Evolutionary conservation across 192 early-diverging fungal genomes (phyloP).

Genomic region (Backusella circina): DNA sequence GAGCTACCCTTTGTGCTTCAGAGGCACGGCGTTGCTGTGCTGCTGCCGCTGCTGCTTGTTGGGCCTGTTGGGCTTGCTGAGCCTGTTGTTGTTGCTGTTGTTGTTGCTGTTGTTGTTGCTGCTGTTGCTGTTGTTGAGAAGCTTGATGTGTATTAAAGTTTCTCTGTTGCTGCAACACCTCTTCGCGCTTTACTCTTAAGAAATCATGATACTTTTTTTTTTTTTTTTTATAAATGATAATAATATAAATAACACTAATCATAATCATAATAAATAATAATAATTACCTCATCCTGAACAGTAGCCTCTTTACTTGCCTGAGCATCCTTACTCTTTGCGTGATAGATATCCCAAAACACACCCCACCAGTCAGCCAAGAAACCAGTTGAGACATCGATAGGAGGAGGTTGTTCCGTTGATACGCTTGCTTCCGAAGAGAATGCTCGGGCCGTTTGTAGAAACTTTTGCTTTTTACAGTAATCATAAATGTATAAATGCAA

Average conservation of each 20-base stretch:
- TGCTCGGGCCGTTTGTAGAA: slow-evolving; percentile 44
- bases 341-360: slow-evolving; percentile 64
- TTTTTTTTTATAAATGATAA: background rate
- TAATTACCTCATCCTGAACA: slow-evolving; percentile 44
- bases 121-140: slow-evolving; percentile 4
- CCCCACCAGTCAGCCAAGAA: slow-evolving; percentile 68
- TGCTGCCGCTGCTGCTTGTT: background rate
- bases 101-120: slow-evolving; percentile 1
- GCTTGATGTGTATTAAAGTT: slow-evolving; percentile 14
- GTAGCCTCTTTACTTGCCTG: slow-evolving; percentile 39
- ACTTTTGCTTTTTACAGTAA: slow-evolving; percentile 62
- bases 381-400: slow-evolving; percentile 57
- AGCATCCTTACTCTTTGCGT: slow-evolving; percentile 36
- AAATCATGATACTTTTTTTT: slow-evolving; percentile 24
- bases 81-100: slow-evolving; percentile 3
- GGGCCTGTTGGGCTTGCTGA: background rate
- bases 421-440: slow-evolving; percentile 52
- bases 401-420: slow-evolving; percentile 34
- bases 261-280: background rate
- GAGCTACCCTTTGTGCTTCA: background rate
- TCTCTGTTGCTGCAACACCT: slow-evolving; percentile 21
- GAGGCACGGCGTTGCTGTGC: background rate
- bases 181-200: slow-evolving; percentile 16
- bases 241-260: background rate
- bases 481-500: slow-evolving; percentile 58